Percentiles rank a stretch among this genome's conserved stretches.
Evolutionary conservation across 2,329 filamentous ascomycete genomes (phyloP).

Genomic region (Alternaria alternata): DNA sequence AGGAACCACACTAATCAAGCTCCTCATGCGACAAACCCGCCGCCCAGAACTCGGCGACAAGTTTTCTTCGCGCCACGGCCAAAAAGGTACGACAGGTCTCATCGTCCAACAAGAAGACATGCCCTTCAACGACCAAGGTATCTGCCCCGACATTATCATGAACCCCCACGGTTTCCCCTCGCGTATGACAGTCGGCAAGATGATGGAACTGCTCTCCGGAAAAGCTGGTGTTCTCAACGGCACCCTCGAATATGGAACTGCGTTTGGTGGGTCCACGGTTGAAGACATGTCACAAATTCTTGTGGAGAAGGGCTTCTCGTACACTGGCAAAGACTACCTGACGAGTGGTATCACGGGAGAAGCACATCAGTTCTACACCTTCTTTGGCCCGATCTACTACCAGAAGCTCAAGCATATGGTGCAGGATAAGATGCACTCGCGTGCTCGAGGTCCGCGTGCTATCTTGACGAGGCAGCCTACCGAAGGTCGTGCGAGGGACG

Average conservation of each 20-base stretch:
- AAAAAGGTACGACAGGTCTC: slow-evolving; percentile 97
- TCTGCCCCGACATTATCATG: slow-evolving; percentile 99
- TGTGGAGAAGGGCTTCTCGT: slow-evolving; percentile 89
- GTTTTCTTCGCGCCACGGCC: slow-evolving; percentile 96
- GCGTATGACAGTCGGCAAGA: slow-evolving; percentile 98
- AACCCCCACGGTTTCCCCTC: slow-evolving; percentile 99
- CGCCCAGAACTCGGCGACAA: slow-evolving; percentile 97
- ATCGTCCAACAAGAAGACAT: slow-evolving; percentile 97
- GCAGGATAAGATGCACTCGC: slow-evolving; percentile 99
- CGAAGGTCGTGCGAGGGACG: slow-evolving; percentile 90
- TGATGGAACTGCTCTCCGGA: slow-evolving; percentile 92
- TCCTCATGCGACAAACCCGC: slow-evolving; percentile 94
- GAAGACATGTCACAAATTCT: slow-evolving; percentile 89
- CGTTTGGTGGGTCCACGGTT: slow-evolving; percentile 82
- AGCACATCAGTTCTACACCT: slow-evolving; percentile 92
- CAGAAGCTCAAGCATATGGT: slow-evolving; percentile 99
- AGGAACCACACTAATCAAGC: slow-evolving; percentile 87
- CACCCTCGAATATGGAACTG: slow-evolving; percentile 87
- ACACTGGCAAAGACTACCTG: slow-evolving; percentile 96
- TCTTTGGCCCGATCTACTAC: slow-evolving; percentile 99
- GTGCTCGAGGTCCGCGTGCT: slow-evolving; percentile 86
- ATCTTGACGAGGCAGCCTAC: slow-evolving; percentile 95
- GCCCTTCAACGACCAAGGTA: slow-evolving; percentile 89
- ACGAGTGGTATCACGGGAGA: slow-evolving; percentile 96
- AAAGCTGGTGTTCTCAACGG: slow-evolving; percentile 91